Evolutionary conservation across 768 basidiomycete species (phyloP).

Genomic region (Suillus lakei): DNA sequence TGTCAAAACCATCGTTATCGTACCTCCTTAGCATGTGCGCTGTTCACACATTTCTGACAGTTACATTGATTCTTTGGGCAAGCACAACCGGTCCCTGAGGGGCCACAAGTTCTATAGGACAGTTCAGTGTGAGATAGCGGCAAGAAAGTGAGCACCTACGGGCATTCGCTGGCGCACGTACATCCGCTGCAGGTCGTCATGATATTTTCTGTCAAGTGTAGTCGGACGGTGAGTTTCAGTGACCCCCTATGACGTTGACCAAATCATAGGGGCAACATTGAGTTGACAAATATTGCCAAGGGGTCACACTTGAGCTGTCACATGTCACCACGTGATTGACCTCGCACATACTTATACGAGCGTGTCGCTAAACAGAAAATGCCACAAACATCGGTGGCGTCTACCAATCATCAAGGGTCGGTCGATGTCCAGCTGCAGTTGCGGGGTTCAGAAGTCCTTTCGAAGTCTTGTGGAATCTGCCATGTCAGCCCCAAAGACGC

Average conservation of each 20-base stretch:
- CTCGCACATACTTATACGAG: not conserved
- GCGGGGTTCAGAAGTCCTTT: not conserved
- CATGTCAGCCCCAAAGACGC: no score
- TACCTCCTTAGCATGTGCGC: conserved; percentile 29
- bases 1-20: not conserved
- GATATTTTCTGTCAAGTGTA: not conserved
- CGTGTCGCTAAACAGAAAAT: no score
- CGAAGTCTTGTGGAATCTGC: not conserved
- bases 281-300: no score
- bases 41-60: conserved; percentile 37
- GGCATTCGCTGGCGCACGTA: not conserved
- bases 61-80: conserved; percentile 37
- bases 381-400: no score
- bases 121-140: not conserved
- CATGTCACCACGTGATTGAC: no score
- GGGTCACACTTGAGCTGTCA: not conserved
- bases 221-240: no score
- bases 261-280: not conserved
- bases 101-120: conserved; percentile 33
- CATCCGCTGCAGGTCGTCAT: conserved; percentile 2
- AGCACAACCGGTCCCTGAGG: conserved; percentile 34
- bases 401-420: no score
- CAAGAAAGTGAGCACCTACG: not conserved
- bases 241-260: not conserved
- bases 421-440: no score